phyloP scores from a whole-genome alignment of 441 rosid species.

The Arabidopsis hybrid region DNA sequence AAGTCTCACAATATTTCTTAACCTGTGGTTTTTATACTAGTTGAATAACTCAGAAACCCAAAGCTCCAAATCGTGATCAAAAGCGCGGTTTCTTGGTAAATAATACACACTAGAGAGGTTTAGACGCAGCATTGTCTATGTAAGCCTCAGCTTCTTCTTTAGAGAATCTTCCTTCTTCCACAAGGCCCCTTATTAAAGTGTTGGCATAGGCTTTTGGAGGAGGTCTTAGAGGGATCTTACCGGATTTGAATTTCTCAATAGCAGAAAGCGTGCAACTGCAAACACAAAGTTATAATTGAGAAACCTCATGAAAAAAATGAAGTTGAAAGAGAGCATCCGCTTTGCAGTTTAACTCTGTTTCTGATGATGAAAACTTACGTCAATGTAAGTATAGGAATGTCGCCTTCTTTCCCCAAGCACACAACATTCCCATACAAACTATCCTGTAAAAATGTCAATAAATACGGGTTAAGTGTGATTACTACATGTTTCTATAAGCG shows the following conservation, averaged over 20 bases:
- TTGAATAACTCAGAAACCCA: slow-evolving; percentile 29
- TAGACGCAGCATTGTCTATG: slow-evolving; percentile 61
- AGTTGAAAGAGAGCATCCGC: background rate
- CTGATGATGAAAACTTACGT: slow-evolving; percentile 54
- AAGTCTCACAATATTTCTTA: background rate
- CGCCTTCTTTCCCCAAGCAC: slow-evolving; percentile 69
- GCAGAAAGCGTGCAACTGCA: slow-evolving; percentile 62
- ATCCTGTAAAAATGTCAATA: slow-evolving; percentile 49
- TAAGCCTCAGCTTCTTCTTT: slow-evolving; percentile 70
- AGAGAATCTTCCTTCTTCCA: slow-evolving; percentile 73
- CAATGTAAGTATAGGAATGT: slow-evolving; percentile 79
- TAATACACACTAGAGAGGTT: slow-evolving; percentile 48
- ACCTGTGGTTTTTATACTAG: slow-evolving; percentile 7
- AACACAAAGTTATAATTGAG: background rate
- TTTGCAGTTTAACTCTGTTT: background rate
- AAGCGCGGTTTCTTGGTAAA: slow-evolving; percentile 17
- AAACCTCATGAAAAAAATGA: background rate
- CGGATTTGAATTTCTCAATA: slow-evolving; percentile 55
- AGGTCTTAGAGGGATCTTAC: slow-evolving; percentile 55
- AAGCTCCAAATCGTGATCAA: background rate
- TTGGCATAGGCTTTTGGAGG: slow-evolving; percentile 62
- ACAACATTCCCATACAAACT: slow-evolving; percentile 80
- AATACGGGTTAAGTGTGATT: background rate
- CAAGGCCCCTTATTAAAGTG: slow-evolving; percentile 68
- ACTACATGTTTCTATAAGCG: slow-evolving; percentile 16